Evolutionary conservation across 805 yeast genomes (phyloP).

Genomic region (Metschnikowia picachoensis): DNA sequence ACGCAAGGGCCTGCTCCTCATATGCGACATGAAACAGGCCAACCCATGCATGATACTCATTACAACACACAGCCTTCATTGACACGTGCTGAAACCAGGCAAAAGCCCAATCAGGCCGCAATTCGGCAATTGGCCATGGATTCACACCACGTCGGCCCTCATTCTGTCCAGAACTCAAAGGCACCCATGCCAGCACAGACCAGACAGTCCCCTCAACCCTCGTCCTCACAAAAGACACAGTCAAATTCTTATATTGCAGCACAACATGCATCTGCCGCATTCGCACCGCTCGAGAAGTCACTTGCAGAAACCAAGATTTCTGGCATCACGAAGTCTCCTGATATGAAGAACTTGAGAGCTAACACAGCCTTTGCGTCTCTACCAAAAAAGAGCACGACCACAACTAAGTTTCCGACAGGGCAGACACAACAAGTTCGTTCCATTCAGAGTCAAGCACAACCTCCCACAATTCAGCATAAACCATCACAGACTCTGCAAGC

Average conservation of each 20-base stretch:
- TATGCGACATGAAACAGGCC: background rate
- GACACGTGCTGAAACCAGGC: background rate
- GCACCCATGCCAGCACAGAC: background rate
- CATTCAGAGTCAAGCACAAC: too few species aligned
- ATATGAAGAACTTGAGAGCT: conserved; percentile 13
- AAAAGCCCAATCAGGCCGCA: conserved; percentile 2
- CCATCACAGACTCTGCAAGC: too few species aligned
- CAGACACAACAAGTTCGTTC: background rate
- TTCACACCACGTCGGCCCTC: background rate
- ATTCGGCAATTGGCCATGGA: conserved; percentile 3
- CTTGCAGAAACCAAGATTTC: conserved; percentile 10
- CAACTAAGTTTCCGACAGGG: background rate
- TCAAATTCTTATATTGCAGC: conserved; percentile 13
- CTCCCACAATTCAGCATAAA: too few species aligned
- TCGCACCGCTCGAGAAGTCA: conserved; percentile 11
- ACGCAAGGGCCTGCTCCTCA: background rate
- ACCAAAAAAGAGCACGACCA: conserved; percentile 1
- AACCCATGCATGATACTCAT: background rate
- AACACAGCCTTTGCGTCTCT: conserved; percentile 22
- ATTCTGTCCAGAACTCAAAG: background rate
- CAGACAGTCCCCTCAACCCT: background rate
- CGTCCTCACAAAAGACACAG: background rate
- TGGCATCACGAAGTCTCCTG: conserved; percentile 6
- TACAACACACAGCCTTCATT: background rate
- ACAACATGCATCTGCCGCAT: conserved; percentile 9